phyloP scores from a whole-genome alignment of 148 eudicot species.

The Fallopia convolvulus region DNA sequence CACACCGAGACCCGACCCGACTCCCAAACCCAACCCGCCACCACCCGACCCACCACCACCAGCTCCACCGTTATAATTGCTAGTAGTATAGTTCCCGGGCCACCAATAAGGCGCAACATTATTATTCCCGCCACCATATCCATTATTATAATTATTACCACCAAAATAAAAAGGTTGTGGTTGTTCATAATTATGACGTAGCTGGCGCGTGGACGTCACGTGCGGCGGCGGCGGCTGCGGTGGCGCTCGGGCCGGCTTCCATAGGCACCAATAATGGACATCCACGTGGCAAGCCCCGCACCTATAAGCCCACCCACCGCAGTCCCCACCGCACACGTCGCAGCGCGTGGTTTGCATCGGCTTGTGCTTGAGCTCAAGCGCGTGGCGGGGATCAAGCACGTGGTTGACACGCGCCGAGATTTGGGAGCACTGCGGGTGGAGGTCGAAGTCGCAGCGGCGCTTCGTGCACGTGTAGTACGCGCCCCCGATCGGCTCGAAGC shows the following conservation, averaged over 20 bases:
- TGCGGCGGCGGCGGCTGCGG: no score
- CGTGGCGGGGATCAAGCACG: constrained; percentile 15
- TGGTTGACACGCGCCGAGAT: constrained; percentile 17
- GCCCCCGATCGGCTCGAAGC: constrained; percentile 17
- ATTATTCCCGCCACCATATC: background rate
- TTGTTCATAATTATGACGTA: background rate
- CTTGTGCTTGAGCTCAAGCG: background rate
- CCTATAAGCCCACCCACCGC: constrained; percentile 21
- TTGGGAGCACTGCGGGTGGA: constrained; percentile 30
- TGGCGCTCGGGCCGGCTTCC: background rate
- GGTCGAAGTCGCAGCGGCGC: constrained; percentile 22
- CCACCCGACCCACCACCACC: background rate
- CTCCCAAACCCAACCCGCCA: background rate
- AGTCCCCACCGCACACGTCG: constrained; percentile 14
- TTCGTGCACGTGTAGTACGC: constrained; percentile 18
- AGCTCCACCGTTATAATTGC: background rate
- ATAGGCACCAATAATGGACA: constrained; percentile 15
- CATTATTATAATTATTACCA: background rate
- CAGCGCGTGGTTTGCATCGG: background rate
- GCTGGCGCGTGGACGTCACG: background rate
- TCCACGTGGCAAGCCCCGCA: constrained; percentile 21
- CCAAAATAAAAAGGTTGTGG: background rate
- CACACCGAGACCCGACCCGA: background rate
- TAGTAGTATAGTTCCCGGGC: background rate
- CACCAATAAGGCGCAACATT: background rate